phyloP scores from a whole-genome alignment of 169 alveolate species.

The Eimeria maxima region DNA sequence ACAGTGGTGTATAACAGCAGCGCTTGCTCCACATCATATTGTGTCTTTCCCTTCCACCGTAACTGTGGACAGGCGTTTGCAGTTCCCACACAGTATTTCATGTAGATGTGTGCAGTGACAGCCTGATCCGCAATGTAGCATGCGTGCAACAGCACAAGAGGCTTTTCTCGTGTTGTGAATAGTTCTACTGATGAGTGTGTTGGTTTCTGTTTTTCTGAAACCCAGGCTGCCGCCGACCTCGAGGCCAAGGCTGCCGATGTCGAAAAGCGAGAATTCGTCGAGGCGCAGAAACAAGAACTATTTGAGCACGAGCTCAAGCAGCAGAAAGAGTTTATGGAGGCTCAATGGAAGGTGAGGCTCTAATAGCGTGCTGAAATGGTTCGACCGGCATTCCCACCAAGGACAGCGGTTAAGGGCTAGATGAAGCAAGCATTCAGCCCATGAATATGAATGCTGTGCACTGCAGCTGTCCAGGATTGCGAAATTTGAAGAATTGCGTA shows the following conservation, averaged over 20 bases:
- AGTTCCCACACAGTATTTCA: neutral
- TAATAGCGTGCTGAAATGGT: neutral
- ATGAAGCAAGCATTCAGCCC: neutral
- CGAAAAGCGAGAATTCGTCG: neutral
- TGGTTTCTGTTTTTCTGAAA: neutral
- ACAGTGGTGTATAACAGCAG: neutral
- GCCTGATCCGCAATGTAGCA: neutral
- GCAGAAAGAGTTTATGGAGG: slow-evolving; percentile 21
- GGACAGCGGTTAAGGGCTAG: neutral
- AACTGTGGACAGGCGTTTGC: neutral
- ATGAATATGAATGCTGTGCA: neutral
- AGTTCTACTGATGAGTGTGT: neutral
- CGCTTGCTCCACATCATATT: neutral
- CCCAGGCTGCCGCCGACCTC: slow-evolving; percentile 21
- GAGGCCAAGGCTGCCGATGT: neutral
- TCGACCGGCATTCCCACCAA: neutral
- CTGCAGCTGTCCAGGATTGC: slow-evolving; percentile 30
- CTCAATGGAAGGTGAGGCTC: slow-evolving; percentile 60
- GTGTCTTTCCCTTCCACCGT: neutral
- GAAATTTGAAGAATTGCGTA: slow-evolving; percentile 57
- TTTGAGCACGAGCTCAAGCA: neutral
- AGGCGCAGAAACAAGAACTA: slow-evolving; percentile 5
- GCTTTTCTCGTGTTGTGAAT: neutral
- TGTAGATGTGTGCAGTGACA: neutral
- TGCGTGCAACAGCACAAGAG: neutral